A percentile compares a stretch with the other conserved stretches of the same genome.
These are phyloP conservation scores for Gnaphalium uliginosum DNA, from an alignment of 129 eudicot genomes.

Conservation along the genomic window DNA sequence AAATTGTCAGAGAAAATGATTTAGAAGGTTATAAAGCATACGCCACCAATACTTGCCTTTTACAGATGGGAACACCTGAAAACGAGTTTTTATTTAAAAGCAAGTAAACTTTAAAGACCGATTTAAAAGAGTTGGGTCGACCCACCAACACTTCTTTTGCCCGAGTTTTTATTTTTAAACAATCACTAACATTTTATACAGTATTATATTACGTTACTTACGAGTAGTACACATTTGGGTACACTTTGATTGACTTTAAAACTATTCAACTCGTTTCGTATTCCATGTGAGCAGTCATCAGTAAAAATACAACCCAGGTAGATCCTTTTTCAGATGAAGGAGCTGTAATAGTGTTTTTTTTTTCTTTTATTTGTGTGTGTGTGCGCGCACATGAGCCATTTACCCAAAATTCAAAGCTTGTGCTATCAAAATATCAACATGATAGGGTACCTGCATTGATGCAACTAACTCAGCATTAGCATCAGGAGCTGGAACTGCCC, in stretches of 20 bases:
- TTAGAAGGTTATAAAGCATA: not conserved
- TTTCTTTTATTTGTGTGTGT: too few relatives aligned
- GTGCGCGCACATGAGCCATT: not conserved
- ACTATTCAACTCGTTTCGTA: not conserved
- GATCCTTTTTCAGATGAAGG: too few relatives aligned
- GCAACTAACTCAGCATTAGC: constrained; percentile 59
- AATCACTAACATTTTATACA: not conserved
- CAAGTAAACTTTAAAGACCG: not conserved
- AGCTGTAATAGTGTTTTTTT: too few relatives aligned
- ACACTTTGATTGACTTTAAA: not conserved
- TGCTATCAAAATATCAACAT: not conserved
- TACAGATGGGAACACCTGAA: not conserved
- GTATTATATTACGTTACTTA: too few relatives aligned
- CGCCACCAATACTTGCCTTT: not conserved
- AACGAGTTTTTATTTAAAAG: not conserved
- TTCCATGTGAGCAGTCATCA: not conserved
- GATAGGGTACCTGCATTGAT: constrained; percentile 56
- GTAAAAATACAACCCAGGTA: not conserved
- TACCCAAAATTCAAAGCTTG: not conserved
- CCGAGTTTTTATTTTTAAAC: not conserved
- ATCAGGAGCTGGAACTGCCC: constrained; percentile 57
- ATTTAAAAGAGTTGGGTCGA: not conserved
- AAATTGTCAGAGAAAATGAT: too few relatives aligned
- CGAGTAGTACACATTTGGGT: not conserved
- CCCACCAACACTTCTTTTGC: not conserved